A percentile compares a stretch with the other conserved stretches of the same genome.
These are phyloP conservation scores for Gelatoporia subvermispora DNA, from an alignment of 768 basidiomycete species.

Conservation along the genomic window DNA sequence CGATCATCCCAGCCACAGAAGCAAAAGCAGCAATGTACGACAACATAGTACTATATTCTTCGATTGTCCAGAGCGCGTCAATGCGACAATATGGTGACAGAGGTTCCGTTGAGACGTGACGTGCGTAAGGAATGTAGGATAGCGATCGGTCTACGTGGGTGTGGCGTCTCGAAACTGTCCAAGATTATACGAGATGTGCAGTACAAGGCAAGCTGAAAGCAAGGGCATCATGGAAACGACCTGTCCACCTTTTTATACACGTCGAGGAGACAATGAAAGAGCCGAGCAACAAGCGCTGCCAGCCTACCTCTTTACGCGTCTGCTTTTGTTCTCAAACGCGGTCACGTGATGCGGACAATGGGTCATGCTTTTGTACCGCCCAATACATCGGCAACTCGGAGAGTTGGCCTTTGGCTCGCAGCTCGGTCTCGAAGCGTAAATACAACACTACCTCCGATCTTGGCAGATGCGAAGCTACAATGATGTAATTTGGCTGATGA, in stretches of 20 bases:
- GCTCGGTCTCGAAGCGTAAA: no score
- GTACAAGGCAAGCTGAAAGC: neutral
- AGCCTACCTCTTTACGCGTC: neutral
- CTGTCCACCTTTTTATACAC: neutral
- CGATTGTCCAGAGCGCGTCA: constrained; percentile 1
- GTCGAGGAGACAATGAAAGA: neutral
- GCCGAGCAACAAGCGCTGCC: neutral
- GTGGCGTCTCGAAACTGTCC: neutral
- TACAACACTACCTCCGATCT: no score
- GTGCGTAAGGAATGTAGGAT: neutral
- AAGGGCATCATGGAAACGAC: neutral
- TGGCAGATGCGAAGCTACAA: no score
- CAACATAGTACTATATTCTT: constrained; percentile 6
- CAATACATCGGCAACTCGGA: no score
- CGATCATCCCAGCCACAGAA: constrained; percentile 25
- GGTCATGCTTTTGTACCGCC: no score
- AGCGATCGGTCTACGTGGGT: neutral
- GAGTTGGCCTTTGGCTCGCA: no score
- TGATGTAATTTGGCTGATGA: no score
- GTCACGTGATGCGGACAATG: neutral
- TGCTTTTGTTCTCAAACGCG: constrained; percentile 3
- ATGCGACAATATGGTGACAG: neutral
- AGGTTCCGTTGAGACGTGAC: neutral
- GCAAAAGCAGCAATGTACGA: constrained; percentile 18
- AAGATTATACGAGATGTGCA: neutral